A percentile compares a stretch with the other conserved stretches of the same genome.
These are phyloP conservation scores for Nicotiana benthamiana DNA, from an alignment of 257 asterid genomes.

Conservation along the genomic window DNA sequence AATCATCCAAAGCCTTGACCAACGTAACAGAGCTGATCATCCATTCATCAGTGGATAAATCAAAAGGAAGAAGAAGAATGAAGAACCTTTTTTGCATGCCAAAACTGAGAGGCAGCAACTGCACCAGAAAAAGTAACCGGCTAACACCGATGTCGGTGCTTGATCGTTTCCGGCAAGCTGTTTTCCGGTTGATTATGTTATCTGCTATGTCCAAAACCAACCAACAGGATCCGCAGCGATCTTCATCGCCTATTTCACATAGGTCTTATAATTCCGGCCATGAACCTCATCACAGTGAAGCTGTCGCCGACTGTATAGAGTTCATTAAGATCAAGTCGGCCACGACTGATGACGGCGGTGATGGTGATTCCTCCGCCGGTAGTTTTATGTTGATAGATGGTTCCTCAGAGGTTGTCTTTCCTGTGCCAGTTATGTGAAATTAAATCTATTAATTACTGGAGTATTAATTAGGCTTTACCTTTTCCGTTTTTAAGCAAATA, in stretches of 20 bases:
- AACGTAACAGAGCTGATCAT: not conserved
- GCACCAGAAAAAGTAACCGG: slow-evolving; percentile 17
- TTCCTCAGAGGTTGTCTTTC: slow-evolving; percentile 11
- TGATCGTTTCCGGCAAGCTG: slow-evolving; percentile 39
- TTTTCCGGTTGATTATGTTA: slow-evolving; percentile 33
- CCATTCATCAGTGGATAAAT: slow-evolving; percentile 4
- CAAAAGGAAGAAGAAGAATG: slow-evolving; percentile 3
- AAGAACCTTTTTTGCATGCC: slow-evolving; percentile 32
- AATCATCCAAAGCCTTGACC: not conserved
- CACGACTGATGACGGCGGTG: slow-evolving; percentile 9
- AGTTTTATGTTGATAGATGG: too few relatives aligned
- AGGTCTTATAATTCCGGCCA: not conserved
- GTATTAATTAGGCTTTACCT: not conserved
- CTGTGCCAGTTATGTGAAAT: slow-evolving; percentile 13
- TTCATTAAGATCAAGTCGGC: slow-evolving; percentile 30
- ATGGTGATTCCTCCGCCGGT: not conserved
- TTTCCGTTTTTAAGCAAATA: not conserved
- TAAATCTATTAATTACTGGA: not conserved
- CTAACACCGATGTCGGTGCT: slow-evolving; percentile 23
- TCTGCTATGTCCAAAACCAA: slow-evolving; percentile 29
- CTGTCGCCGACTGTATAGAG: slow-evolving; percentile 41
- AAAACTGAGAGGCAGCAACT: slow-evolving; percentile 11
- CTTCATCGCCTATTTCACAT: not conserved
- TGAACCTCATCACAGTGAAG: slow-evolving; percentile 32
- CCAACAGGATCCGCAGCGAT: not conserved